Evolutionary conservation across 495 filamentous ascomycete species (phyloP), one percentile per base, ranked within the genome.

Genomic region (Aspergillus cristatus): DNA sequence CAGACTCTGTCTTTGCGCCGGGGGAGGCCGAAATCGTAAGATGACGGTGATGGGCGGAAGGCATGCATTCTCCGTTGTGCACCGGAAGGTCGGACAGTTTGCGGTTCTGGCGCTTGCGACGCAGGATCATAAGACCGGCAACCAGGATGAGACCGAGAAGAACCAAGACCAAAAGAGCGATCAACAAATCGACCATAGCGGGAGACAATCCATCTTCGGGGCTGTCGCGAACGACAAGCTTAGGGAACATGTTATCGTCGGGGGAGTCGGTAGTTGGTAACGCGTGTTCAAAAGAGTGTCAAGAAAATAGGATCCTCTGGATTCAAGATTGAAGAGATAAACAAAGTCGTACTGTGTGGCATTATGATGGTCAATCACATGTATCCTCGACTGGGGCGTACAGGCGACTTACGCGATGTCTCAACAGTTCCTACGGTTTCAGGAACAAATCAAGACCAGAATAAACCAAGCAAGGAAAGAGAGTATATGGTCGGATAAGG

Each of bases 141-240:
- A 83, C 69, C 22, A 87, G 67, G 30, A 73, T 46, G 35, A 94
- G 65, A 32, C 68, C 77, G 48, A 86, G 53, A 42, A 87, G 69
- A 46, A 87, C 57, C 18, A 98, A 68, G 43, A 81, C 78, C 38
- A 97, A 63, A 12, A 97, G 78, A 20, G 77, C 72, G 50, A 94
- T 86, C 45, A 90, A 64, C 25, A 91, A 75, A 48, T 82, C 78
- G 54, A 84, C 64, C 57, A 82, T 75, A 14, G 76, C 68, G 13
- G 64, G 62, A 12, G 70, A 57, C 57, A 68, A 52, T 47, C 53
- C 54, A 48, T 62, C 60, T 47, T 54, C 59, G 44, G 62, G 62
- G 53, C 60, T 60, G 60, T 65, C 62, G 39, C 82, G 72, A 51
- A 62, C 50, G 46, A 71, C 54, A 38, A 84, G 47, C 38, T 48